Conservation (phyloP, 2,329 filamentous ascomycete genomes). For the Microsporum canis region DNA sequence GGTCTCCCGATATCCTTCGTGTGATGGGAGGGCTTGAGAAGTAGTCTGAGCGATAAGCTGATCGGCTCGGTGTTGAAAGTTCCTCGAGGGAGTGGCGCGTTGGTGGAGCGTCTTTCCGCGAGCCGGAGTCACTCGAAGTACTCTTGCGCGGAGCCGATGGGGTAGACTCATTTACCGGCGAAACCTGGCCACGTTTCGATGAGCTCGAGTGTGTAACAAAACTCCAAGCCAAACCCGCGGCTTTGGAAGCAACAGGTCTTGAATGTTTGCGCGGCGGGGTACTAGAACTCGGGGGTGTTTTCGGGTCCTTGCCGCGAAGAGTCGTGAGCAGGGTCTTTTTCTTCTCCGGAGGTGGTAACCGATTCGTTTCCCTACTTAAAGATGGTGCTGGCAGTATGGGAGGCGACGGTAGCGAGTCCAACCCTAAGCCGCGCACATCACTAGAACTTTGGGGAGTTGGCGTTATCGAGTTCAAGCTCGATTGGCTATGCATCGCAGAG, state of each 20-base stretch:
- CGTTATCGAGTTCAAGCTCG: not conserved
- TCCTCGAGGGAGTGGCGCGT: not conserved
- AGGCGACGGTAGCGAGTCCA: not conserved
- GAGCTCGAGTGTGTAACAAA: slow-evolving; percentile 23
- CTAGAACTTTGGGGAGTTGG: not conserved
- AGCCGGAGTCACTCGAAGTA: slow-evolving; percentile 19
- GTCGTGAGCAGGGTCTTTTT: slow-evolving; percentile 10
- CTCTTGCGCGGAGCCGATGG: slow-evolving; percentile 20
- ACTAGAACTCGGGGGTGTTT: slow-evolving; percentile 24
- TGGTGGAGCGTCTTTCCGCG: slow-evolving; percentile 1
- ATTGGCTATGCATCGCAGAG: slow-evolving; percentile 12
- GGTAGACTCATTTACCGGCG: slow-evolving; percentile 15
- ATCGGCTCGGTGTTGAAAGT: not conserved
- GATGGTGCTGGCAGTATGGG: not conserved
- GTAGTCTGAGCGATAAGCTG: slow-evolving; percentile 12
- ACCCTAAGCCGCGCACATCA: not conserved
- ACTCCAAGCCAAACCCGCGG: slow-evolving; percentile 52
- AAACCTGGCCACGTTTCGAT: slow-evolving; percentile 16
- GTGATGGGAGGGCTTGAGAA: slow-evolving; percentile 10
- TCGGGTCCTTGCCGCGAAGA: slow-evolving; percentile 11
- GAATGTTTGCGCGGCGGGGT: slow-evolving; percentile 6
- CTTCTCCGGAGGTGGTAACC: slow-evolving; percentile 2
- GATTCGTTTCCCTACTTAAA: not conserved
- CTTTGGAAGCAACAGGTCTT: slow-evolving; percentile 41
- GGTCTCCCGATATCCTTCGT: slow-evolving; percentile 9